Base-by-base conservation (phyloP, 106 monocot species). In the Platanthera guangdongensis region DNA sequence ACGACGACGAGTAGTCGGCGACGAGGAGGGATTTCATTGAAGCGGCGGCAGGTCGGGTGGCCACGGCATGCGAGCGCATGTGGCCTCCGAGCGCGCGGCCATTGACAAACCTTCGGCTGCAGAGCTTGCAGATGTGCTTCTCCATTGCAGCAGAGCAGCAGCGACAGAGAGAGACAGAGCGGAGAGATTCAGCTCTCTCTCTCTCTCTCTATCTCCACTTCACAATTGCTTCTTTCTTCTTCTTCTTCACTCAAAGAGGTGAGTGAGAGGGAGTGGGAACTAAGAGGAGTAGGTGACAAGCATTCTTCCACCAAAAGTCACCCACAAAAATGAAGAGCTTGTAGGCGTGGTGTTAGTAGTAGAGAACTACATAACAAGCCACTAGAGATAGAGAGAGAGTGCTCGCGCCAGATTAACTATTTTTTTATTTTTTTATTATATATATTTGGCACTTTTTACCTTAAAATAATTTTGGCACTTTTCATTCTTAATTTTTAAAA, bases 31-130 rank as follows among this genome's bases (percentile, higher is more conserved):
- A 50, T 46, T 48, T 63, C 22, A 70, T n/a, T 19, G 59, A 19
- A 7, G 77, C 73, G 10, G 78, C 74, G 14, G 78, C 57, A 2
- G 53, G 15, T 16, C 7, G 16, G 7, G 45, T 15, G 5, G 78
- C 71, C 14, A 47, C 53, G 12, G 76, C 72, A 55, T 87, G 87
- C 50, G 87, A 87, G 11, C 87, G 81, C 87, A 87, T 87, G 76
- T 87, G 87, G 30, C 87, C 87, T 14, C 84, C 87, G 3, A 87
- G 82, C 1, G 87, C 84, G 14, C 81, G 64, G 45, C 87, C 87
- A 65, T 73, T 87, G 74, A 79, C 21, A 77, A 87, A 87, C 51
- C 82, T 74, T 19, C 87, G 78, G 77, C 19, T 22, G 82, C 87
- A 87, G 76, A 87, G 84, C 84, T 79, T 82, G 84, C 87, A 87